Evolutionary conservation across 306 rosid species (phyloP).

Genomic region (Cucumis hystrix): DNA sequence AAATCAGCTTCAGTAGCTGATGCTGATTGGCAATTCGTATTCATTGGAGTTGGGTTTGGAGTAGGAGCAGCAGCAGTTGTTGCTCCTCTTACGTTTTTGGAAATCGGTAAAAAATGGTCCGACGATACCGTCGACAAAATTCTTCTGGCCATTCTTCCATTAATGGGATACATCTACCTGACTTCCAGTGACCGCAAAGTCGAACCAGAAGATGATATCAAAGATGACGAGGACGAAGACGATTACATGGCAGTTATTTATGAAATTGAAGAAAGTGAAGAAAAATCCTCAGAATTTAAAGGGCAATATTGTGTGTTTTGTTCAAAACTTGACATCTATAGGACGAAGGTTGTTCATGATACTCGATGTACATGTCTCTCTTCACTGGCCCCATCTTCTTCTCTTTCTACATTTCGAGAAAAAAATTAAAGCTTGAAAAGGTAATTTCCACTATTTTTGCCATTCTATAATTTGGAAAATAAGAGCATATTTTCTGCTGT

Average conservation of each 20-base stretch:
- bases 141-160: conserved; percentile 44
- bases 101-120: conserved; percentile 57
- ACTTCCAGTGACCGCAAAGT: conserved; percentile 17
- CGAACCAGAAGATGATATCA: conserved; percentile 22
- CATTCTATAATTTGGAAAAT: background rate
- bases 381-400: conserved; percentile 29
- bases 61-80: conserved; percentile 62
- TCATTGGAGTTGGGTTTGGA: conserved; percentile 67
- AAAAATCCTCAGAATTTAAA: conserved; percentile 12
- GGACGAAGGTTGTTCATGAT: conserved; percentile 39
- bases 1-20: background rate
- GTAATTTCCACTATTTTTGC: background rate
- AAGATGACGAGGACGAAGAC: conserved; percentile 14
- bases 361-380: conserved; percentile 38
- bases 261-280: conserved; percentile 15
- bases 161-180: conserved; percentile 32
- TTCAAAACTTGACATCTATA: conserved; percentile 41
- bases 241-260: conserved; percentile 2
- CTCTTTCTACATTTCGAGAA: conserved; percentile 34
- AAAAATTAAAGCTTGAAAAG: background rate
- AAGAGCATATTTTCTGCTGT: background rate
- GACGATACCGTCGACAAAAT: conserved; percentile 28
- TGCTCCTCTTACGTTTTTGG: conserved; percentile 45
- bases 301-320: conserved; percentile 59
- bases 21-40: conserved; percentile 57